A percentile compares a stretch with the other conserved stretches of the same genome.
Evolutionary conservation across 2,329 filamentous ascomycete species (phyloP).

Genomic region (Rugonectria rugulosa): DNA sequence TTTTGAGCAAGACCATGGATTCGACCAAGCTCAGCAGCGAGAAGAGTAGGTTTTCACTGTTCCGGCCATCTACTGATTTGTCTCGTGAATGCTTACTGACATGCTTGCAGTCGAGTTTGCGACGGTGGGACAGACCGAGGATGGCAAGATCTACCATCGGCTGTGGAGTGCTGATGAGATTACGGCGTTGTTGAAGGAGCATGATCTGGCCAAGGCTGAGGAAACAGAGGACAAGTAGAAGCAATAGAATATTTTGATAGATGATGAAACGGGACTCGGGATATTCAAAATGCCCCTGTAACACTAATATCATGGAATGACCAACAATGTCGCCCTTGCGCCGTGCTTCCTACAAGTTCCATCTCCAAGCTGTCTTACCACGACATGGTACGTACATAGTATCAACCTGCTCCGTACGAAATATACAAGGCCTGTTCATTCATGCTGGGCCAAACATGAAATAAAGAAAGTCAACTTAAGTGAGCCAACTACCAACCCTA

Average conservation of each 20-base stretch:
- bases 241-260: conserved; percentile 40
- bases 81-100: conserved; percentile 23
- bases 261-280: conserved; percentile 35
- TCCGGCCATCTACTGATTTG: not conserved
- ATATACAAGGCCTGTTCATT: conserved; percentile 10
- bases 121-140: conserved; percentile 93
- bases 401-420: conserved; percentile 18
- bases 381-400: conserved; percentile 22
- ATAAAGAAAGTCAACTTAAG: not conserved
- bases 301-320: conserved; percentile 44
- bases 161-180: conserved; percentile 98
- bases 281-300: conserved; percentile 37
- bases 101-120: conserved; percentile 84
- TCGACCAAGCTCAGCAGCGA: conserved; percentile 98
- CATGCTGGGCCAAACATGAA: not conserved
- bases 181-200: conserved; percentile 90
- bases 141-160: conserved; percentile 97
- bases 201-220: conserved; percentile 90
- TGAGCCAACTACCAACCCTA: conserved; percentile 34
- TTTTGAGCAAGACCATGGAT: conserved; percentile 99
- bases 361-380: too few relatives aligned
- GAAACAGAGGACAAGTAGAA: conserved; percentile 70
- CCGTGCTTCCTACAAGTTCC: too few relatives aligned
- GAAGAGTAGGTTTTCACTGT: conserved; percentile 75
- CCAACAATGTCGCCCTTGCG: conserved; percentile 26